Evolutionary conservation across 352 stramenopile species (phyloP).

Genomic region (Aphanomyces cochlioides): DNA sequence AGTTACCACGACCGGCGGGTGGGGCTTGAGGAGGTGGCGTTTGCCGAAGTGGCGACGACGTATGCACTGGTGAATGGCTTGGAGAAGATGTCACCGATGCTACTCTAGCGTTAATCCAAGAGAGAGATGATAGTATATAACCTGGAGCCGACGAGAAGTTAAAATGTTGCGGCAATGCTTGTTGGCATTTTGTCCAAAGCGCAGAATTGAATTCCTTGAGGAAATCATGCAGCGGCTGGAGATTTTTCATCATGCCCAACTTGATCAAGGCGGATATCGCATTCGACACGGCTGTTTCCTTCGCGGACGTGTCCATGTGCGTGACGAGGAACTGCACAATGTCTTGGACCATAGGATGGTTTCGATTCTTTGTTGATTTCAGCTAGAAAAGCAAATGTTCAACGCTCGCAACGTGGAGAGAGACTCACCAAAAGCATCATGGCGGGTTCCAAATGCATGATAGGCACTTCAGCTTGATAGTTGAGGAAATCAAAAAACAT

Average conservation of each 20-base stretch:
- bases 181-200: not conserved
- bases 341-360: conserved; percentile 18
- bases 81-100: not conserved
- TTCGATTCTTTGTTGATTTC: conserved; percentile 26
- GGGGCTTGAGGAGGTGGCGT: not conserved
- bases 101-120: too few species aligned
- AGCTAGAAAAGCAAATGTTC: not conserved
- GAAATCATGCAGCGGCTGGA: conserved; percentile 5
- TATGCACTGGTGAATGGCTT: not conserved
- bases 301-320: not conserved
- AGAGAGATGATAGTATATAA: too few species aligned
- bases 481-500: conserved; percentile 89
- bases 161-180: conserved; percentile 7
- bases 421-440: conserved; percentile 75
- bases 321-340: conserved; percentile 17
- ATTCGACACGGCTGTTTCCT: not conserved
- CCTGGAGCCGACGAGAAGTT: not conserved
- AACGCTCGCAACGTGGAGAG: not conserved
- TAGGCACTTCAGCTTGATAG: conserved; percentile 73
- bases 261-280: conserved; percentile 21
- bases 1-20: not conserved
- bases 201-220: conserved; percentile 6
- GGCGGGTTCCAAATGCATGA: conserved; percentile 78
- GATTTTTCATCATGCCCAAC: conserved; percentile 17
- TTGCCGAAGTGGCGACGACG: not conserved